phyloP scores from a whole-genome alignment of 768 basidiomycete genomes.

The Chalciporus pseudorubinellus region DNA sequence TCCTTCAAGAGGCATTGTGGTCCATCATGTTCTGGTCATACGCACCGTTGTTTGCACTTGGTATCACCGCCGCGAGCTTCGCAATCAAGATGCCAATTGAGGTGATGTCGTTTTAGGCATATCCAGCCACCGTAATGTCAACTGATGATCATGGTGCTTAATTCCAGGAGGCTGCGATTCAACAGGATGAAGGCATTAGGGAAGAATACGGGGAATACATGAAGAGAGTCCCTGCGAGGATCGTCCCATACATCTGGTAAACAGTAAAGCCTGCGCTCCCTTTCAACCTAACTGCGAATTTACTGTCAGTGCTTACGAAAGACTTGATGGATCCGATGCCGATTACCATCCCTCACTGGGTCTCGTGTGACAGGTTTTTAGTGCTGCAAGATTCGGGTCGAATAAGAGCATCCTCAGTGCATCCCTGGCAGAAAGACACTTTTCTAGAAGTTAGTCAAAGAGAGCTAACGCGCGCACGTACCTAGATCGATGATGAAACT shows the following conservation, averaged over 20 bases:
- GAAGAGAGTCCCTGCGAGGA: conserved; percentile 18
- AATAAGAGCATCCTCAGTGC: too few relatives aligned
- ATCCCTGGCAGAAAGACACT: too few relatives aligned
- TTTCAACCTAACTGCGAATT: not conserved
- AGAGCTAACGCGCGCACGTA: too few relatives aligned
- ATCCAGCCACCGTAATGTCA: not conserved
- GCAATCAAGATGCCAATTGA: conserved; percentile 29
- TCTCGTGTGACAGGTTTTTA: too few relatives aligned
- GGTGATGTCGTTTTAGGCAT: conserved; percentile 5
- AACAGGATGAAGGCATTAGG: conserved; percentile 13
- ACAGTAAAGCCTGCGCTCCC: not conserved
- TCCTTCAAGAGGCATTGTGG: conserved; percentile 13
- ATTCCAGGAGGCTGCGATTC: conserved; percentile 24
- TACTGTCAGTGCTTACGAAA: not conserved
- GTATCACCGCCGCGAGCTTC: conserved; percentile 10
- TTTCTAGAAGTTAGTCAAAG: too few relatives aligned
- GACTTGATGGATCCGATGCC: too few relatives aligned
- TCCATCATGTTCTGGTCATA: conserved; percentile 27
- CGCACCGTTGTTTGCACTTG: conserved; percentile 18
- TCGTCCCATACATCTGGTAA: conserved; percentile 25
- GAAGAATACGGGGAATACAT: conserved; percentile 22
- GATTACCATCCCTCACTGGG: too few relatives aligned
- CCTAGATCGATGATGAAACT: too few relatives aligned
- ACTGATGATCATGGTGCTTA: not conserved
- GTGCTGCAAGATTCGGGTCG: too few relatives aligned